A percentile compares a stretch with the other conserved stretches of the same genome.
Evolutionary conservation across 2,329 filamentous ascomycete genomes (phyloP).

Genomic region (Colletotrichum phormii): DNA sequence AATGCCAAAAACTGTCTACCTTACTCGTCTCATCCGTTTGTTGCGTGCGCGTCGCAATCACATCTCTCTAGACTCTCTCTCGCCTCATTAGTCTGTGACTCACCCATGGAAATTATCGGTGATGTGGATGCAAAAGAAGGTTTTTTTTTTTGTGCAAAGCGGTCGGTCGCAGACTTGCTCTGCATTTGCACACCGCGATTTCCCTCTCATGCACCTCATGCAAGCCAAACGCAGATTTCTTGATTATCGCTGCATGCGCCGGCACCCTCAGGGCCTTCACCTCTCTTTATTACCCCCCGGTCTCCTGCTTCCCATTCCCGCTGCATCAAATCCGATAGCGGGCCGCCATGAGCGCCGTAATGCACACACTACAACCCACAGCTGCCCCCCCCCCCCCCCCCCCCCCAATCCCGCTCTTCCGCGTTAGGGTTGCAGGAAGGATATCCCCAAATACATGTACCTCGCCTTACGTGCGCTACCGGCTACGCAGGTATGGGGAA

Average conservation of each 20-base stretch:
- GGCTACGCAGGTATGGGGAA: background rate
- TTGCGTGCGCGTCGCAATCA: background rate
- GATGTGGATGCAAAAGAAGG: background rate
- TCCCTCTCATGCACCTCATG: background rate
- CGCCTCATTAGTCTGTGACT: background rate
- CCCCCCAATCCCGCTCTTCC: slow-evolving; percentile 10
- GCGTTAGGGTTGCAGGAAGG: background rate
- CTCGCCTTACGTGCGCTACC: slow-evolving; percentile 32
- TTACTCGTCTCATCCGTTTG: background rate
- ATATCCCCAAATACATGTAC: background rate
- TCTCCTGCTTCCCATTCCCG: background rate
- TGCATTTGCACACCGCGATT: slow-evolving; percentile 1
- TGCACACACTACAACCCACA: slow-evolving; percentile 16
- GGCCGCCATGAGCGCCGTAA: slow-evolving; percentile 12
- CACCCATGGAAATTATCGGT: background rate
- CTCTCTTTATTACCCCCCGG: background rate
- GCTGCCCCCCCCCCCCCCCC: background rate
- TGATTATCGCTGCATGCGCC: background rate
- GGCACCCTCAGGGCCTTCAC: background rate
- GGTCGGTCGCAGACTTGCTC: background rate
- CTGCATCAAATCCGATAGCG: slow-evolving; percentile 23
- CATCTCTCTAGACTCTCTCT: too few relatives aligned
- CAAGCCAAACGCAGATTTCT: background rate
- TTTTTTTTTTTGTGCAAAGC: background rate
- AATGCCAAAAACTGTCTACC: background rate